Conservation (phyloP, 1,284 basidiomycete species). For the Chondrostereum purpureum region DNA sequence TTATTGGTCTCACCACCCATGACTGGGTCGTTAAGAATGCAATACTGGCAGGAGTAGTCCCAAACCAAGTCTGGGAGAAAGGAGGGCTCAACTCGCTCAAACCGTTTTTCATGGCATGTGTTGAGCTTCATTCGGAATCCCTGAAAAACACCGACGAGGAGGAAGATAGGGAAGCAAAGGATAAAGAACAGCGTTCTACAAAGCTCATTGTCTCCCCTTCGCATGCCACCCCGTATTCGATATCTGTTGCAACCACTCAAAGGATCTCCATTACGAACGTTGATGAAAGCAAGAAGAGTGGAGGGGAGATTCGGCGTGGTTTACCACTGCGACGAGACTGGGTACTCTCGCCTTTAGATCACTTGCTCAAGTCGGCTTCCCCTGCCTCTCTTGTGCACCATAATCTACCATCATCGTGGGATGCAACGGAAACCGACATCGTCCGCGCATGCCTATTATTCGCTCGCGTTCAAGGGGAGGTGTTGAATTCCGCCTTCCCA, state of each 20-base stretch:
- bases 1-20: slow-evolving; percentile 31
- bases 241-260: slow-evolving; percentile 46
- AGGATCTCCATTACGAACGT: slow-evolving; percentile 13
- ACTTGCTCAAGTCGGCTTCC: slow-evolving; percentile 75
- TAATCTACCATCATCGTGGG: slow-evolving; percentile 64
- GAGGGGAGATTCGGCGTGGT: slow-evolving; percentile 23
- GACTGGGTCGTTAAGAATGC: slow-evolving; percentile 32
- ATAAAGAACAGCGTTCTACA: neutral
- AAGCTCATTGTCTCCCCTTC: slow-evolving; percentile 35
- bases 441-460: slow-evolving; percentile 63
- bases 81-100: slow-evolving; percentile 43
- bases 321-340: slow-evolving; percentile 73
- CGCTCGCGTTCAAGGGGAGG: slow-evolving; percentile 34
- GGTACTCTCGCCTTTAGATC: slow-evolving; percentile 68
- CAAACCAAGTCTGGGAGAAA: slow-evolving; percentile 41
- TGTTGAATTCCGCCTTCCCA: slow-evolving; percentile 25
- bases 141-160: slow-evolving; percentile 17
- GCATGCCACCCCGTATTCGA: slow-evolving; percentile 42
- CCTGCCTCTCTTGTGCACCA: slow-evolving; percentile 62
- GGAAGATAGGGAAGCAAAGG: slow-evolving; percentile 6
- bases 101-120: slow-evolving; percentile 46
- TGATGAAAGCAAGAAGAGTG: too few relatives aligned
- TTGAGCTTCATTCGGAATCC: neutral
- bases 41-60: slow-evolving; percentile 26
- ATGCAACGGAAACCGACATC: slow-evolving; percentile 76